These are phyloP conservation scores for Coemansia sp. DNA, from an alignment of 192 early-diverging fungal genomes.

Conservation along the genomic window DNA sequence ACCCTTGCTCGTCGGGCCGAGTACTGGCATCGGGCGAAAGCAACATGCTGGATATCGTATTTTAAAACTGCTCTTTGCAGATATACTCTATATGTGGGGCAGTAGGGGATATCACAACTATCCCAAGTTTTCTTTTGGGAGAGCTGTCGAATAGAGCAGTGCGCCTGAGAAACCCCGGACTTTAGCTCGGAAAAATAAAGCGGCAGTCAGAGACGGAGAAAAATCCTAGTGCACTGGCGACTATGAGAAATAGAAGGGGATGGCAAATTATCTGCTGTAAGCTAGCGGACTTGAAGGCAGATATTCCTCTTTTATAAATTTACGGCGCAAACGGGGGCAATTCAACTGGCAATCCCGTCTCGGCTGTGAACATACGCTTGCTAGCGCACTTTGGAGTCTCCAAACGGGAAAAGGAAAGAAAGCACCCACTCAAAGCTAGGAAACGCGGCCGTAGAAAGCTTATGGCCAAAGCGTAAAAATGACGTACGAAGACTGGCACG, in stretches of 20 bases:
- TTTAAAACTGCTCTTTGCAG: neutral
- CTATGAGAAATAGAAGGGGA: neutral
- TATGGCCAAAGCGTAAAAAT: neutral
- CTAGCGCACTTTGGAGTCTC: neutral
- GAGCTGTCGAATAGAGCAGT: neutral
- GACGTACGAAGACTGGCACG: neutral
- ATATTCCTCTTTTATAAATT: constrained; percentile 1
- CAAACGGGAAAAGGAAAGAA: neutral
- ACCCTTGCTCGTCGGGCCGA: neutral
- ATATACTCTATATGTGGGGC: neutral
- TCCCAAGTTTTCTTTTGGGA: neutral
- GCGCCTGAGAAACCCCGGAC: neutral
- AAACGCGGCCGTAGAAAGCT: neutral
- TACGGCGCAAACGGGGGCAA: neutral
- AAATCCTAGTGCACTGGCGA: neutral
- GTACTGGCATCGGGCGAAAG: constrained; percentile 3
- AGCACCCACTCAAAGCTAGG: neutral
- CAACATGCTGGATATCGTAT: constrained; percentile 1
- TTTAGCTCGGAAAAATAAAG: neutral
- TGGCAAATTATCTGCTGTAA: neutral
- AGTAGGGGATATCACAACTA: neutral
- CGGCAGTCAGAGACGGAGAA: neutral
- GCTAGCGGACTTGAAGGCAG: neutral
- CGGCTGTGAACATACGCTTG: neutral
- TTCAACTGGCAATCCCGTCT: neutral